Conservation (phyloP, 257 asterid genomes). For the Solanum acaule region DNA sequence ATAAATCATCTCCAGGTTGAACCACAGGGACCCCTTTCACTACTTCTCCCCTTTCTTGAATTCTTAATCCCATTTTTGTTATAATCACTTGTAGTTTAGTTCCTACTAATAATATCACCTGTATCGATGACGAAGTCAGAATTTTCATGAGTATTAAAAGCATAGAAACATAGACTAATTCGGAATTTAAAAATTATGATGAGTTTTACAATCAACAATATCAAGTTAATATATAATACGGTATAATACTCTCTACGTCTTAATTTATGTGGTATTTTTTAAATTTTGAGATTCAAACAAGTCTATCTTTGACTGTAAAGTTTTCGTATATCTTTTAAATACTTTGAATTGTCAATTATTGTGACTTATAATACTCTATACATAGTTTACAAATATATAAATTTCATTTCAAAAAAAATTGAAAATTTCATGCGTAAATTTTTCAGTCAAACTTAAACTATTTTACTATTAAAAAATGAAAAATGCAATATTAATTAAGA, state of each 20-base stretch:
- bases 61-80: conserved; percentile 78
- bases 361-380: too few relatives aligned
- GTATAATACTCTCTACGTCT: too few relatives aligned
- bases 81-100: conserved; percentile 85
- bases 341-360: too few relatives aligned
- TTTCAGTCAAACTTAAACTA: too few relatives aligned
- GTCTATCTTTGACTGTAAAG: too few relatives aligned
- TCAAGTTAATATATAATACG: neutral
- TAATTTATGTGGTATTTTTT: too few relatives aligned
- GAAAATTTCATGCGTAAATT: too few relatives aligned
- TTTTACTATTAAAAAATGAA: too few relatives aligned
- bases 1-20: conserved; percentile 68
- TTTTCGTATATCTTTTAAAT: neutral
- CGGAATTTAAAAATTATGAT: neutral
- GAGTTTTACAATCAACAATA: neutral
- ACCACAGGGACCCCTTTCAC: conserved; percentile 77
- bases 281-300: neutral
- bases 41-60: conserved; percentile 71
- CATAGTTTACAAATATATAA: neutral
- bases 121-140: neutral
- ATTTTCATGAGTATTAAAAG: neutral
- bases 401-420: too few relatives aligned
- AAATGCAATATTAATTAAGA: too few relatives aligned
- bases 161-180: neutral
- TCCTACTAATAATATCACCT: conserved; percentile 76